Conservation (phyloP, 768 basidiomycete genomes). For the Termitomyces titanicus region DNA sequence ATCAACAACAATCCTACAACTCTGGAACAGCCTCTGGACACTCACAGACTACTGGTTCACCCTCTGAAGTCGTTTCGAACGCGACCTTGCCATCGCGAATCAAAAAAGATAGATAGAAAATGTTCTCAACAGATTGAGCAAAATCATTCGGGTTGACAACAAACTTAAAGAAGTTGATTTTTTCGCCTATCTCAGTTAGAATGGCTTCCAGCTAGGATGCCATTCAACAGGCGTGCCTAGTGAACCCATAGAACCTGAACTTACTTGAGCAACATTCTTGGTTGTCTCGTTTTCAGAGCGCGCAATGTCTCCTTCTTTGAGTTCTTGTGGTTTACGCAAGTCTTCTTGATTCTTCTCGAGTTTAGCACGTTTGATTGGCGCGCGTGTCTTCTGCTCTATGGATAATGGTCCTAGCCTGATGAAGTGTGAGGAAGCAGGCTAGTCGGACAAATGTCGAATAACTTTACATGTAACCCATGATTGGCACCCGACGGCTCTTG, state of each 20-base stretch:
- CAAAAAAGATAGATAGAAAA: slow-evolving; percentile 93
- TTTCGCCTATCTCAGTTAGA: slow-evolving; percentile 42
- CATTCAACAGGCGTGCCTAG: background rate
- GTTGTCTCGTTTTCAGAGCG: slow-evolving; percentile 87
- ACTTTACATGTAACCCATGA: slow-evolving; percentile 84
- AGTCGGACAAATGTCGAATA: background rate
- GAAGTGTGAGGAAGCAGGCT: slow-evolving; percentile 12
- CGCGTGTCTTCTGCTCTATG: slow-evolving; percentile 79
- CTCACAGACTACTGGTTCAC: slow-evolving; percentile 76
- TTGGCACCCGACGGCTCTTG: slow-evolving; percentile 75
- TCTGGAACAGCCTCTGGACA: background rate
- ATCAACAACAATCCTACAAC: background rate
- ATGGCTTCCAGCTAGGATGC: slow-evolving; percentile 54
- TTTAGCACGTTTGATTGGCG: slow-evolving; percentile 53
- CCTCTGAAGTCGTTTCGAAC: slow-evolving; percentile 61
- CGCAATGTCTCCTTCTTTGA: slow-evolving; percentile 78
- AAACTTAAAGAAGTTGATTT: slow-evolving; percentile 80
- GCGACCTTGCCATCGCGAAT: slow-evolving; percentile 83
- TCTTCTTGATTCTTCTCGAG: slow-evolving; percentile 71
- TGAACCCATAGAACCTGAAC: slow-evolving; percentile 16
- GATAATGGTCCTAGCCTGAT: slow-evolving; percentile 90
- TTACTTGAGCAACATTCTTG: slow-evolving; percentile 74
- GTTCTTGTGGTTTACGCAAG: slow-evolving; percentile 70
- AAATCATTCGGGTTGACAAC: slow-evolving; percentile 89
- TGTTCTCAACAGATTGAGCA: slow-evolving; percentile 93